A percentile compares a stretch with the other conserved stretches of the same genome.
Conservation (phyloP, 345 rosid species). For the Turnera subulata region DNA sequence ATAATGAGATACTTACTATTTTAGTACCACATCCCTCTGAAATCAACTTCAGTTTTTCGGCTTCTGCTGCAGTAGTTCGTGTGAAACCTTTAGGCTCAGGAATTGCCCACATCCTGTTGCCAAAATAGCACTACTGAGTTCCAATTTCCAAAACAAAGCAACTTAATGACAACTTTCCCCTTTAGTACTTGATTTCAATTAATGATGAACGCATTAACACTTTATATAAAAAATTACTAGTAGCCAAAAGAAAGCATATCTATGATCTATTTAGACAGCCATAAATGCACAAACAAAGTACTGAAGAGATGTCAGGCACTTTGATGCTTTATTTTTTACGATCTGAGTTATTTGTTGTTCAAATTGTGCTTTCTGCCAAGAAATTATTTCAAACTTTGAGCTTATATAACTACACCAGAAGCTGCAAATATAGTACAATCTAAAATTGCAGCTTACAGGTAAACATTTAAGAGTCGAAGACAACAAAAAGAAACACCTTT, state of each 20-base stretch:
- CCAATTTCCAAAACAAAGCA: not conserved
- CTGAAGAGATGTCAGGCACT: not conserved
- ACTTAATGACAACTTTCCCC: not conserved
- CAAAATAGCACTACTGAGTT: slow-evolving; percentile 1
- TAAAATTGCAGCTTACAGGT: too few relatives aligned
- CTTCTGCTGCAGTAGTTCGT: slow-evolving; percentile 58
- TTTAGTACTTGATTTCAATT: too few relatives aligned
- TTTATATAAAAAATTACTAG: not conserved
- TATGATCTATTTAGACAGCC: not conserved
- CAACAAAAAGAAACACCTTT: not conserved
- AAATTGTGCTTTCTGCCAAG: too few relatives aligned
- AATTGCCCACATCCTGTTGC: slow-evolving; percentile 62
- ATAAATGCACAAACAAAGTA: not conserved
- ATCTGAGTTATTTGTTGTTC: not conserved
- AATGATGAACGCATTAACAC: too few relatives aligned
- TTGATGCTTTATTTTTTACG: not conserved
- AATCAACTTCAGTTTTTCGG: slow-evolving; percentile 62
- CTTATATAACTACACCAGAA: not conserved
- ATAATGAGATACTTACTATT: slow-evolving; percentile 45
- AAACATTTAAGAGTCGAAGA: too few relatives aligned
- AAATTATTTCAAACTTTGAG: too few relatives aligned
- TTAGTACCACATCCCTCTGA: slow-evolving; percentile 70
- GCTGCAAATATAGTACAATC: too few relatives aligned
- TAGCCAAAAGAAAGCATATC: too few relatives aligned
- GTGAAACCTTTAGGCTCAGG: slow-evolving; percentile 65